phyloP scores from a whole-genome alignment of 2,329 filamentous ascomycete species.

The Cryphonectria parasitica region DNA sequence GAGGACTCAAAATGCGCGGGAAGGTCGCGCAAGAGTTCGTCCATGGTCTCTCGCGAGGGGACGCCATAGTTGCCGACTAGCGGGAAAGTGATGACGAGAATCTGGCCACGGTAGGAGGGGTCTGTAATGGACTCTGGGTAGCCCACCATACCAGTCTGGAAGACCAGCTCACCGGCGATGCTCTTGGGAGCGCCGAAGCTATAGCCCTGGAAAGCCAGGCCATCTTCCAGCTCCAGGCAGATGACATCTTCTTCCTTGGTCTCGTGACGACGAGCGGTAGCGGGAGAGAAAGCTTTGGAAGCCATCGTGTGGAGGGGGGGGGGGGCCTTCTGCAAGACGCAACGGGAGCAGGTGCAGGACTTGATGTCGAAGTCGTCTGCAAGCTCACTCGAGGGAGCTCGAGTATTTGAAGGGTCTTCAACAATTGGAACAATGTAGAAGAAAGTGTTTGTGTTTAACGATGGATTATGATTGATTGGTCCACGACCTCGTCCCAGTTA shows the following conservation, averaged over 20 bases:
- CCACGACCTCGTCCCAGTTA: constrained; percentile 26
- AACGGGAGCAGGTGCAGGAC: constrained; percentile 16
- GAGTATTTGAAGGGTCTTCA: constrained; percentile 19
- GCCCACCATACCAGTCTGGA: constrained; percentile 99
- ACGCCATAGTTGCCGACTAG: constrained; percentile 98
- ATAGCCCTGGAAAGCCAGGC: constrained; percentile 87
- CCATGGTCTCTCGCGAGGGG: constrained; percentile 81
- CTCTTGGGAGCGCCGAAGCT: constrained; percentile 97
- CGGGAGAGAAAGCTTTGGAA: constrained; percentile 53
- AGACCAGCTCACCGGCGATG: constrained; percentile 94
- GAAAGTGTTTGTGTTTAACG: constrained; percentile 18
- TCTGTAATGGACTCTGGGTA: constrained; percentile 94
- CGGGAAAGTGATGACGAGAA: constrained; percentile 94
- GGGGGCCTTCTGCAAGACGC: constrained; percentile 9
- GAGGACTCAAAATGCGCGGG: constrained; percentile 92
- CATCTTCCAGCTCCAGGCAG: constrained; percentile 91
- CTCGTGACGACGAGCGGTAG: constrained; percentile 62
- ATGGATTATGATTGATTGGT: constrained; percentile 22
- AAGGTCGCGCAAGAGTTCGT: constrained; percentile 82
- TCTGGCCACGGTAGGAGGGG: constrained; percentile 88
- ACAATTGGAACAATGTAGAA: constrained; percentile 12
- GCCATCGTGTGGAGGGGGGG: constrained; percentile 38
- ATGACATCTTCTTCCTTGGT: constrained; percentile 65
- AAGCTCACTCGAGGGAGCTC: constrained; percentile 17
- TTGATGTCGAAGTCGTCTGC: constrained; percentile 23